Evolutionary conservation across 2,329 filamentous ascomycete species (phyloP).

Genomic region (Biscogniauxia mediterranea): DNA sequence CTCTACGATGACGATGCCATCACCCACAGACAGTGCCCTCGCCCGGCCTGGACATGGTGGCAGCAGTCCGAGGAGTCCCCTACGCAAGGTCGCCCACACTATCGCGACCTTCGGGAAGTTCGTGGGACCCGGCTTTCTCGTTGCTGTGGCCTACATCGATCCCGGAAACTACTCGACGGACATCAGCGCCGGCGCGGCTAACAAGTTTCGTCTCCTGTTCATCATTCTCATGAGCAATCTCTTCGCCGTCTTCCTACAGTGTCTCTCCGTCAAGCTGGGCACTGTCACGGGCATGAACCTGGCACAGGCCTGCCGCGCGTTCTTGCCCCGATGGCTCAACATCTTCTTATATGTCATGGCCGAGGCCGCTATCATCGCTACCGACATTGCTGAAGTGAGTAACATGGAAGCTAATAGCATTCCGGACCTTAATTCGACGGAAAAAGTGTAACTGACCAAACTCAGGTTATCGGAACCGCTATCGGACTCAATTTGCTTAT

Average conservation of each 20-base stretch:
- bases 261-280: slow-evolving; percentile 66
- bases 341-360: slow-evolving; percentile 60
- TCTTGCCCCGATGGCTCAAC: slow-evolving; percentile 65
- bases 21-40: not conserved
- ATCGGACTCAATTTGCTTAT: slow-evolving; percentile 67
- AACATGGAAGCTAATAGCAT: too few relatives aligned
- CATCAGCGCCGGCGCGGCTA: slow-evolving; percentile 65
- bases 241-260: slow-evolving; percentile 70
- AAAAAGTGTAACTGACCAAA: slow-evolving; percentile 7
- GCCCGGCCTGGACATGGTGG: not conserved
- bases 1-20: not conserved
- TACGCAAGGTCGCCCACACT: slow-evolving; percentile 23
- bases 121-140: slow-evolving; percentile 67
- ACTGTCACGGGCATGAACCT: slow-evolving; percentile 68
- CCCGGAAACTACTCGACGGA: slow-evolving; percentile 70
- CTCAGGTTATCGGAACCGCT: slow-evolving; percentile 65
- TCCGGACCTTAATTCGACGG: too few relatives aligned
- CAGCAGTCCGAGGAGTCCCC: slow-evolving; percentile 13
- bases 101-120: slow-evolving; percentile 53
- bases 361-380: slow-evolving; percentile 68
- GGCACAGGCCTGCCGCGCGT: slow-evolving; percentile 63
- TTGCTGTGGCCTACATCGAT: slow-evolving; percentile 59
- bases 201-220: slow-evolving; percentile 65
- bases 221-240: slow-evolving; percentile 67
- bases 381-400: slow-evolving; percentile 64